Evolutionary conservation across 2,329 filamentous ascomycete species (phyloP).

Genomic region (Exophiala alcalophila): DNA sequence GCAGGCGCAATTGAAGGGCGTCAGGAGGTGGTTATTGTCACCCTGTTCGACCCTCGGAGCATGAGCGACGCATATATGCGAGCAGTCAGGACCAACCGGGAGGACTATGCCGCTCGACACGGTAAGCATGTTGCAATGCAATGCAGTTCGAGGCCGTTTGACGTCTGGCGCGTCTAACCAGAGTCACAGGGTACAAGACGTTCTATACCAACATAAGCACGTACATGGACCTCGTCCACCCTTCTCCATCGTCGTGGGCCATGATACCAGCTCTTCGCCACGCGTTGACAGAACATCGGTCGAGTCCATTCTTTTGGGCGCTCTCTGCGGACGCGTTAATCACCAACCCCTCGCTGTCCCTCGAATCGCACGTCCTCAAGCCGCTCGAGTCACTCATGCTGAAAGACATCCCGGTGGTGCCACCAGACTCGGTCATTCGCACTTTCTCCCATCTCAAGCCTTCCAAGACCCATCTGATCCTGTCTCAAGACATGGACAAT

Average conservation of each 20-base stretch:
- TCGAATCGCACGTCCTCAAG: slow-evolving; percentile 70
- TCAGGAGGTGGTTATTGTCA: slow-evolving; percentile 71
- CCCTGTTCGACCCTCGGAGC: slow-evolving; percentile 68
- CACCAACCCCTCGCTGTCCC: slow-evolving; percentile 71
- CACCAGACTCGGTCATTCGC: slow-evolving; percentile 94
- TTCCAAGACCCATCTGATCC: slow-evolving; percentile 72
- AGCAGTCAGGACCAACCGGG: slow-evolving; percentile 75
- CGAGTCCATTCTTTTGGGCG: slow-evolving; percentile 80
- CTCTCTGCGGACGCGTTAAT: slow-evolving; percentile 82
- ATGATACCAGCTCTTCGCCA: slow-evolving; percentile 84
- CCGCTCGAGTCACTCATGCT: slow-evolving; percentile 77
- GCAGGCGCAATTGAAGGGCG: slow-evolving; percentile 42
- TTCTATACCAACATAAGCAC: slow-evolving; percentile 72
- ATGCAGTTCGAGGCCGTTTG: slow-evolving; percentile 2
- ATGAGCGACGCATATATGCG: slow-evolving; percentile 66
- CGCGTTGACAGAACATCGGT: slow-evolving; percentile 75
- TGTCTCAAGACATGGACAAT: slow-evolving; percentile 81
- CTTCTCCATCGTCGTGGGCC: slow-evolving; percentile 50
- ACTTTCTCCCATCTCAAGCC: slow-evolving; percentile 81
- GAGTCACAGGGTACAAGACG: slow-evolving; percentile 85
- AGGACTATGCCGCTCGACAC: slow-evolving; percentile 79
- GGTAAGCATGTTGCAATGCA: slow-evolving; percentile 55
- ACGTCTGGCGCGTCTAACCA: no score
- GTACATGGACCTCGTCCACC: slow-evolving; percentile 39
- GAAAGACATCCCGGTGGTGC: slow-evolving; percentile 80